phyloP scores from a whole-genome alignment of 2,329 filamentous ascomycete species.

The Coniella vitis region DNA sequence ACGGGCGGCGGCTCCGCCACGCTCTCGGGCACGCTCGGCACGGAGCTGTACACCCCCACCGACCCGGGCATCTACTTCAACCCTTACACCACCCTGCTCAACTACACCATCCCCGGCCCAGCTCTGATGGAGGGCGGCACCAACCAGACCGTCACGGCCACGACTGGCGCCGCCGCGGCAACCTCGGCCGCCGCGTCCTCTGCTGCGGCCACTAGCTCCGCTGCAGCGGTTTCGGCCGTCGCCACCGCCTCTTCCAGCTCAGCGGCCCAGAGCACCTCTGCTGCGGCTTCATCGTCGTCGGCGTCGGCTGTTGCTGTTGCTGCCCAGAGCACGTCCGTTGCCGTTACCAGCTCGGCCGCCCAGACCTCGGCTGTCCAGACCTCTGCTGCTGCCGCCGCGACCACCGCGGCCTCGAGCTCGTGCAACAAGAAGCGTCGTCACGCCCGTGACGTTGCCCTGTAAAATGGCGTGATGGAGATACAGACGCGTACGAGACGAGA shows the following conservation, averaged over 20 bases:
- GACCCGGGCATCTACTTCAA: slow-evolving; percentile 25
- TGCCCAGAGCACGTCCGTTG: background rate
- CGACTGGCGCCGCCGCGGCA: background rate
- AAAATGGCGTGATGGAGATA: background rate
- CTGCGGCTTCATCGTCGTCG: background rate
- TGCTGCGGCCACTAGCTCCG: background rate
- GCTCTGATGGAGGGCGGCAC: slow-evolving; percentile 16
- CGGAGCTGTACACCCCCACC: slow-evolving; percentile 19
- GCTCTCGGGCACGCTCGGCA: slow-evolving; percentile 22
- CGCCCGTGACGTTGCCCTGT: slow-evolving; percentile 2
- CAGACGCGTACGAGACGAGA: background rate
- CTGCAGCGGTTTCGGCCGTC: background rate
- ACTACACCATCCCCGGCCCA: slow-evolving; percentile 24
- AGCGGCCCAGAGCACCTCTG: background rate
- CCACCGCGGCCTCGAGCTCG: background rate
- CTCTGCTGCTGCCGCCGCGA: background rate
- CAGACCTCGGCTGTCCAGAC: background rate
- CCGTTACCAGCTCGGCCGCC: background rate
- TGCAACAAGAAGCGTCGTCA: slow-evolving; percentile 1
- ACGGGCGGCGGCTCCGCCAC: slow-evolving; percentile 28
- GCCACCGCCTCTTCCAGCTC: background rate
- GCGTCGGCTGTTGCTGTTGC: background rate
- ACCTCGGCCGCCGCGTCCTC: background rate
- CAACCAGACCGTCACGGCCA: slow-evolving; percentile 2
- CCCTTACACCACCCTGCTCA: slow-evolving; percentile 18